Evolutionary conservation across 2,329 filamentous ascomycete genomes (phyloP), one percentile per base, ranked within the genome.

Genomic region (Xylariales sp.): DNA sequence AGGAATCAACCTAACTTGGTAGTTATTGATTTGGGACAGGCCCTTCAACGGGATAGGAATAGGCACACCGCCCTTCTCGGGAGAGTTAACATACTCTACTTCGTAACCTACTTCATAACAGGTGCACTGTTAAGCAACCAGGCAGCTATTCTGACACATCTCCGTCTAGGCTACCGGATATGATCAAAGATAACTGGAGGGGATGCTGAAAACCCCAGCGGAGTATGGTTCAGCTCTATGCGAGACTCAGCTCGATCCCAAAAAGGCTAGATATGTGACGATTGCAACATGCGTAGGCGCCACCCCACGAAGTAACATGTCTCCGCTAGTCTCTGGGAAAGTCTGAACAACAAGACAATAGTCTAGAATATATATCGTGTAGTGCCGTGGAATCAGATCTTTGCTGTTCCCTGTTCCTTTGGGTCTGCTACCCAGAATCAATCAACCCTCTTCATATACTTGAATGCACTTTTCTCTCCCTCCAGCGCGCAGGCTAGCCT

Each of bases 181-280:
- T 12, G 23, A 45, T n/a, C 8, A 5, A 43, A 32, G 23, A 32
- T 45, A 32, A 28, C 23, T 30, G 3, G 45, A 8, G 32, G n/a
- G n/a, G 28, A 23, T 16, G 30, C 23, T 48, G 30, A 23, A 58
- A n/a, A 28, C 10, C n/a, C 39, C 32, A n/a, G 30, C 39, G 45
- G 45, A 23, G 49, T 49, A 49, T 36, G 18, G 43, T 49, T 59
- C 56, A 49, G 56, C 56, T 59, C 43, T 9, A 48, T 59, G 56
- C 56, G 32, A 39, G 56, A 49, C 45, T 59, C 43, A 59, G 56
- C 43, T 49, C 56, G 39, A n/a, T 28, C 45, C 41, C 5, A 39
- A 49, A 48, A 10, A 10, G 43, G 56, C 45, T 59, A 59, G 56
- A 12, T 10, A 36, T 49, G n/a, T 23, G 43, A 59, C 45, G 45